Evolutionary conservation across 345 rosid species (phyloP), one percentile per base, ranked within the genome.

Genomic region (Hibiscus syriacus): DNA sequence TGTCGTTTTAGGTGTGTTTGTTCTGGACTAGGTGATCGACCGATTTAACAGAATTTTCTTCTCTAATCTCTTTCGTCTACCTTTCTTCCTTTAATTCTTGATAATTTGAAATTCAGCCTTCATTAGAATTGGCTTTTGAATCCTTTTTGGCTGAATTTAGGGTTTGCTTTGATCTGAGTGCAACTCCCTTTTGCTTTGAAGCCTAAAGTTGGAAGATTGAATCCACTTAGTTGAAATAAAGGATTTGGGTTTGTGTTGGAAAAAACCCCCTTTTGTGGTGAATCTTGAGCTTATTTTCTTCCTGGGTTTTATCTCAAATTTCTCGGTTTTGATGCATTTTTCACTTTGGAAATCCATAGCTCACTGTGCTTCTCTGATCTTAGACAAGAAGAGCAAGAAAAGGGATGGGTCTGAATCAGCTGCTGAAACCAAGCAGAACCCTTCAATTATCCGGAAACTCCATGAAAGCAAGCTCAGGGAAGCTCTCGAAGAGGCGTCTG

Each of bases 261-360:
- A 11, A n/a, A n/a, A 78, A 60, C 38, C 27, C 13, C 22, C 45
- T 17, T 9, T 8, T 58, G n/a, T n/a, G n/a, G n/a, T n/a, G n/a
- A n/a, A n/a, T n/a, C n/a, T n/a, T n/a, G n/a, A n/a, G n/a, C n/a
- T n/a, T n/a, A n/a, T n/a, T n/a, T n/a, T n/a, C n/a, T n/a, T n/a
- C n/a, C n/a, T n/a, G n/a, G n/a, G n/a, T n/a, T n/a, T n/a, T n/a
- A n/a, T n/a, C n/a, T n/a, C n/a, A n/a, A n/a, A n/a, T n/a, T n/a
- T n/a, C n/a, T n/a, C n/a, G n/a, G n/a, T n/a, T n/a, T n/a, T n/a
- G n/a, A n/a, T 94, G 99, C 97, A 91, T 88, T 84, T 90, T 80
- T 94, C 95, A 75, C 80, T 90, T 71, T 94, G 98, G 99, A 94
- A 94, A 78, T n/a, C 98, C 99, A 85, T 94, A 75, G 86, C 97